Base-by-base conservation (phyloP, 163 green algal genomes). In the Coccomyxa subellipsoidea region DNA sequence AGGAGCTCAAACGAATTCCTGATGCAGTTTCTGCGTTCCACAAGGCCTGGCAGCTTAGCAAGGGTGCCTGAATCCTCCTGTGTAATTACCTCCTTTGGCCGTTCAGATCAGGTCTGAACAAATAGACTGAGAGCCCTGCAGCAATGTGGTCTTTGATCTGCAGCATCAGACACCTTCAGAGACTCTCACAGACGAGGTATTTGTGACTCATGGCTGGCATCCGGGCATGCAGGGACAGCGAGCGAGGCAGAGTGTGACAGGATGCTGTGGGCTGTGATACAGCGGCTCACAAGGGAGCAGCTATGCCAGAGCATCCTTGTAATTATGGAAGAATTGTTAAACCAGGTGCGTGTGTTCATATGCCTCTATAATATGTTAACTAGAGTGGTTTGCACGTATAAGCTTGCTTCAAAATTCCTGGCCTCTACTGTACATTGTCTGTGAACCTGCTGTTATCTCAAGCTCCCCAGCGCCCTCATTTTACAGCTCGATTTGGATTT, bases 21-120 rank as follows among this genome's bases (percentile, higher is more conserved):
- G 86, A 87, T 40, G 87, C 85, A 0, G 84, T 87, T 36, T 39
- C 81, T n/a, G 87, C 87, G 32, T 90, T 87, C 78, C 70, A 53
- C 2, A 36, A 81, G 4, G 80, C 79, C 21, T 91, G 87, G 85
- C 21, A 39, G 69, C 79, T 85, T 32, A 77, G n/a, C 31, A 83
- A 80, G 80, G 76, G 84, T 72, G 78, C 29, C 27, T n/a, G 4
- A 27, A 1, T 8, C 3, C 47, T 59, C 23, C 47, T 59, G 4
- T 59, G 47, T 18, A 59, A 18, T 18, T 59, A n/a, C n/a, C n/a
- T n/a, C n/a, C n/a, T n/a, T n/a, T n/a, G n/a, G n/a, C n/a, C n/a
- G n/a, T n/a, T n/a, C n/a, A n/a, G n/a, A n/a, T n/a, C n/a, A n/a
- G n/a, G n/a, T n/a, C n/a, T n/a, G n/a, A n/a, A n/a, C n/a, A n/a